Conservation (phyloP, 352 stramenopile genomes). For the Globisporangium sylvaticum region DNA sequence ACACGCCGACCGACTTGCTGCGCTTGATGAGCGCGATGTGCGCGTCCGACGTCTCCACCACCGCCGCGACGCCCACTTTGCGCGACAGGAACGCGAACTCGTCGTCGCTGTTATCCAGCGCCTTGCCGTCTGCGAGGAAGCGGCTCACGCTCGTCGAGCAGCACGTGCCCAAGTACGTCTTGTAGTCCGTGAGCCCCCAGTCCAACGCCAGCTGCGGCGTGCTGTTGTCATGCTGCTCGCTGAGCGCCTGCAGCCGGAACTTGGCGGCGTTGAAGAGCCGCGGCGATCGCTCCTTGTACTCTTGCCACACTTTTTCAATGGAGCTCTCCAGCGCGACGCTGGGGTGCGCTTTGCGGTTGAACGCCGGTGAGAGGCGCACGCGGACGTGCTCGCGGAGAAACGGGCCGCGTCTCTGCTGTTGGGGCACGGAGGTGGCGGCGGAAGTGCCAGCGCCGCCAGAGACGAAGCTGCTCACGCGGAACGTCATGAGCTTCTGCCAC, state of each 20-base stretch:
- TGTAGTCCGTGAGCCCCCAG: constrained; percentile 70
- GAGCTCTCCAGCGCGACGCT: constrained; percentile 32
- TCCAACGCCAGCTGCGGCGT: constrained; percentile 19
- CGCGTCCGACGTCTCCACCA: constrained; percentile 59
- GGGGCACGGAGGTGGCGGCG: no score
- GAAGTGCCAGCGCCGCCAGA: not conserved
- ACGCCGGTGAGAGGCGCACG: constrained; percentile 37
- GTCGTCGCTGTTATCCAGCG: constrained; percentile 12
- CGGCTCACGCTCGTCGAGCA: constrained; percentile 36
- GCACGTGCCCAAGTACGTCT: constrained; percentile 72
- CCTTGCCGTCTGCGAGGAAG: constrained; percentile 33
- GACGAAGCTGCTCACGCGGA: constrained; percentile 29
- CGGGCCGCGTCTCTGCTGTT: constrained; percentile 10
- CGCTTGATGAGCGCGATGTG: constrained; percentile 66
- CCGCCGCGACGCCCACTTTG: constrained; percentile 75
- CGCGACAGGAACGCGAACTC: constrained; percentile 60
- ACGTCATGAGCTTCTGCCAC: constrained; percentile 38
- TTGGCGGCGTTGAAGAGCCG: constrained; percentile 76
- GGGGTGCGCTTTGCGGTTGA: constrained; percentile 44
- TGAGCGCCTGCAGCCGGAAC: constrained; percentile 38
- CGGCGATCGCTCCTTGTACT: constrained; percentile 27
- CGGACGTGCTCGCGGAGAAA: constrained; percentile 31
- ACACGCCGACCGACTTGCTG: constrained; percentile 61
- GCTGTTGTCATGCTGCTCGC: constrained; percentile 7
- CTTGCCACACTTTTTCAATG: constrained; percentile 37